A percentile compares a stretch with the other conserved stretches of the same genome.
Evolutionary conservation across 805 yeast species (phyloP).

Genomic region (Candida boleticola): DNA sequence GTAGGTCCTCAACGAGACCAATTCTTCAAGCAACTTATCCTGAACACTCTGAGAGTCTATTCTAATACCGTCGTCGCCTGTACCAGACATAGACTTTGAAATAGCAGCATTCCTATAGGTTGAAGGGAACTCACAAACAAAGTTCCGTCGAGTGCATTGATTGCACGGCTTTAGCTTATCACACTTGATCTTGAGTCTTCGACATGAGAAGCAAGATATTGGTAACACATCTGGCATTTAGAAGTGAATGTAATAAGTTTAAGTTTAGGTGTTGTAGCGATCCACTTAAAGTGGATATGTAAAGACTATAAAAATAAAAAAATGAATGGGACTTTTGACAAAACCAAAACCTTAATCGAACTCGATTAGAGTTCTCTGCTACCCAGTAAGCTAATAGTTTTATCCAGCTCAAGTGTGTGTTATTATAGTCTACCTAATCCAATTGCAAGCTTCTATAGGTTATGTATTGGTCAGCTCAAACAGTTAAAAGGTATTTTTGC

Average conservation of each 20-base stretch:
- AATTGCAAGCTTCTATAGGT: too few relatives aligned
- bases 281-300: neutral
- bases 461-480: too few relatives aligned
- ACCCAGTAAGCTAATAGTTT: too few relatives aligned
- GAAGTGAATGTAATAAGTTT: too few relatives aligned
- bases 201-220: slow-evolving; percentile 35
- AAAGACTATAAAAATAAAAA: too few relatives aligned
- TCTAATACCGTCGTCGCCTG: neutral
- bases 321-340: too few relatives aligned
- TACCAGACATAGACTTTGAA: slow-evolving; percentile 2
- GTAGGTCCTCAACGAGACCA: neutral
- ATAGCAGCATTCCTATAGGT: slow-evolving; percentile 45
- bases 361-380: neutral
- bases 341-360: neutral
- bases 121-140: slow-evolving; percentile 45
- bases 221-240: slow-evolving; percentile 26
- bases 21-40: slow-evolving; percentile 5
- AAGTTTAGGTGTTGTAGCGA: neutral
- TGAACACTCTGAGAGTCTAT: neutral
- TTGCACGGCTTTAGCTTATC: slow-evolving; percentile 38
- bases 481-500: too few relatives aligned
- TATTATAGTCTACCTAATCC: too few relatives aligned
- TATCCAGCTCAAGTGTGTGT: too few relatives aligned
- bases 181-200: slow-evolving; percentile 35
- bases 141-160: slow-evolving; percentile 35